Evolutionary conservation across 2,329 filamentous ascomycete genomes (phyloP).

Genomic region (Penicillium decumbens): DNA sequence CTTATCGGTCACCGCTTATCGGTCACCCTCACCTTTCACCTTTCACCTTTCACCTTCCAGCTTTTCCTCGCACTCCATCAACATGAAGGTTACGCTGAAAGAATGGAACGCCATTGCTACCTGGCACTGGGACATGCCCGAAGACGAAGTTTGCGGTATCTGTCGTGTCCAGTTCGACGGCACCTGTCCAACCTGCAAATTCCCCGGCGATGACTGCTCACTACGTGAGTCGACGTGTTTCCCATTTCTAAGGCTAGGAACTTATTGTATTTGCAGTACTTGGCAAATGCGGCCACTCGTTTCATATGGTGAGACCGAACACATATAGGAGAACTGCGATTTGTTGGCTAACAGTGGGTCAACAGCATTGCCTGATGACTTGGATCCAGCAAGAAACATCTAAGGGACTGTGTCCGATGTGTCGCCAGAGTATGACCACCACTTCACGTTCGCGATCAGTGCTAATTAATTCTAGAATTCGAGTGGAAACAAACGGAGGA

Average conservation of each 20-base stretch:
- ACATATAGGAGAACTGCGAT: constrained; percentile 2
- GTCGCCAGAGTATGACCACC: constrained; percentile 69
- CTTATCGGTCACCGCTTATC: constrained; percentile 18
- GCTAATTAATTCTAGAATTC: constrained; percentile 43
- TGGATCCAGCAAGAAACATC: constrained; percentile 96
- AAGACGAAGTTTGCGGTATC: constrained; percentile 97
- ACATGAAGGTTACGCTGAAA: constrained; percentile 93
- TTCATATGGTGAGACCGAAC: constrained; percentile 71
- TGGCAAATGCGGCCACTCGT: constrained; percentile 94
- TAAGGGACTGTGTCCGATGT: constrained; percentile 96
- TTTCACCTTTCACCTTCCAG: not conserved
- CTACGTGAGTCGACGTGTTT: constrained; percentile 56
- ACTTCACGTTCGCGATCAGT: not conserved
- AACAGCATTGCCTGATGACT: constrained; percentile 74
- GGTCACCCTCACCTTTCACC: not conserved
- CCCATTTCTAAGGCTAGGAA: not conserved
- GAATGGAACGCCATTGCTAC: constrained; percentile 92
- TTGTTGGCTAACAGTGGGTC: not conserved
- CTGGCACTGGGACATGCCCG: constrained; percentile 96
- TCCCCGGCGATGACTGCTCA: constrained; percentile 91
- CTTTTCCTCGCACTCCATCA: constrained; percentile 9
- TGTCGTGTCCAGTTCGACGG: constrained; percentile 97
- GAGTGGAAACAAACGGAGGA: constrained; percentile 49
- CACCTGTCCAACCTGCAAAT: constrained; percentile 97
- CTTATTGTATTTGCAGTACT: constrained; percentile 58